Evolutionary conservation across 176 grass and related monocot species (phyloP).

Genomic region (Zizania latifolia): DNA sequence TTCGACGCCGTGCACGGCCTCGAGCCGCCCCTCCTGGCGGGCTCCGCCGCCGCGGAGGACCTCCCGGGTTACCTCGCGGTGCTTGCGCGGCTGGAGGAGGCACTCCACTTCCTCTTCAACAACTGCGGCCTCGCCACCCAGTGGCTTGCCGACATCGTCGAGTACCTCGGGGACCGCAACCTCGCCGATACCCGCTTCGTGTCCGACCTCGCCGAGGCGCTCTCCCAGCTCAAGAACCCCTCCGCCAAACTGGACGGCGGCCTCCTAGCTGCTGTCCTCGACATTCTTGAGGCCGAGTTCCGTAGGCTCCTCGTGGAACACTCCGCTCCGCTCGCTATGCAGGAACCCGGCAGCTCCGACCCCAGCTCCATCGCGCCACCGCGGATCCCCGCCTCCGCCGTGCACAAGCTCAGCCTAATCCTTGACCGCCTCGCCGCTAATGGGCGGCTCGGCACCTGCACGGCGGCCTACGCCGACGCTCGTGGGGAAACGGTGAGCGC

Average conservation of each 20-base stretch:
- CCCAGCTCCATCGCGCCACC: conserved; percentile 35
- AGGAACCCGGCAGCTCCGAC: neutral
- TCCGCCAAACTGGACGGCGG: conserved; percentile 45
- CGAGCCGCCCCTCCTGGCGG: conserved; percentile 56
- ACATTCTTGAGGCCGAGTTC: conserved; percentile 71
- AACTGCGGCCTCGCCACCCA: conserved; percentile 74
- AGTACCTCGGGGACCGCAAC: conserved; percentile 46
- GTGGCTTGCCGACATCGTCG: conserved; percentile 75
- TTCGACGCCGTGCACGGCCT: conserved; percentile 95
- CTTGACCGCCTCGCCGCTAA: conserved; percentile 60
- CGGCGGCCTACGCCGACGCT: conserved; percentile 27
- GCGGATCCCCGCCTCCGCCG: conserved; percentile 40
- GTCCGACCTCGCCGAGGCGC: conserved; percentile 20
- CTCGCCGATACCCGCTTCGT: conserved; percentile 67
- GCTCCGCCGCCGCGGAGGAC: conserved; percentile 18
- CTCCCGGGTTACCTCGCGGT: conserved; percentile 56
- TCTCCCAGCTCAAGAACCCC: conserved; percentile 29
- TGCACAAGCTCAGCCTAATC: conserved; percentile 50
- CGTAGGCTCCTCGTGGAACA: conserved; percentile 51
- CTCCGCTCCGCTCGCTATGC: conserved; percentile 55
- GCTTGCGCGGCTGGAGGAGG: conserved; percentile 70
- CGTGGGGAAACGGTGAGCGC: conserved; percentile 51
- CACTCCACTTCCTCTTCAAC: conserved; percentile 62
- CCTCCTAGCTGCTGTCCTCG: conserved; percentile 47
- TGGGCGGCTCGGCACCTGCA: conserved; percentile 25